A percentile compares a stretch with the other conserved stretches of the same genome.
These are phyloP conservation scores for Quercus parvula DNA, from an alignment of 306 rosid species.

Conservation along the genomic window DNA sequence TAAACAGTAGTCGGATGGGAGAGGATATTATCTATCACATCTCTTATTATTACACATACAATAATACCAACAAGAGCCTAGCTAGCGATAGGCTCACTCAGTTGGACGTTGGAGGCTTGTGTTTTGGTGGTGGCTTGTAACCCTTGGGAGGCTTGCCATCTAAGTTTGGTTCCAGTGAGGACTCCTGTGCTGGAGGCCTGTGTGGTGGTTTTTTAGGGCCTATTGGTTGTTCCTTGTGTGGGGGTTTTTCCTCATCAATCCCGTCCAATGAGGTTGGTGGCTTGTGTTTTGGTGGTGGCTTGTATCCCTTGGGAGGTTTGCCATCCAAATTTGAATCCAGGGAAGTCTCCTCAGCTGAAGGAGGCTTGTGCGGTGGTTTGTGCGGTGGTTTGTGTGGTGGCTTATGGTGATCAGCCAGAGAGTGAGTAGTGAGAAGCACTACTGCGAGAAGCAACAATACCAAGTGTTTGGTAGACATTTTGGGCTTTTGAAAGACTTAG, in stretches of 20 bases:
- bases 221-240: no score
- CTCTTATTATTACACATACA: no score
- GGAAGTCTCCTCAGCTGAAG: not conserved
- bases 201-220: not conserved
- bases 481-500: not conserved
- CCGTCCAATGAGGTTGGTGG: not conserved
- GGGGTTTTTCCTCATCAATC: no score
- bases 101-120: not conserved
- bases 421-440: constrained; percentile 24
- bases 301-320: not conserved
- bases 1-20: no score
- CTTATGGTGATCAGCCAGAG: constrained; percentile 9
- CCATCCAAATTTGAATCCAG: no score
- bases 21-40: no score
- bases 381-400: constrained; percentile 17
- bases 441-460: constrained; percentile 26
- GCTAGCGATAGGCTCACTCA: no score
- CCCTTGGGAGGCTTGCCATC: no score
- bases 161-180: no score
- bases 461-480: constrained; percentile 20
- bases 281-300: not conserved
- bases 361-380: not conserved
- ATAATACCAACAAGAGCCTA: no score
- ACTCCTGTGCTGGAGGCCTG: not conserved
- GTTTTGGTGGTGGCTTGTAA: not conserved